These are phyloP conservation scores for Tremella fuciformis DNA, from an alignment of 768 basidiomycete species.

Conservation along the genomic window DNA sequence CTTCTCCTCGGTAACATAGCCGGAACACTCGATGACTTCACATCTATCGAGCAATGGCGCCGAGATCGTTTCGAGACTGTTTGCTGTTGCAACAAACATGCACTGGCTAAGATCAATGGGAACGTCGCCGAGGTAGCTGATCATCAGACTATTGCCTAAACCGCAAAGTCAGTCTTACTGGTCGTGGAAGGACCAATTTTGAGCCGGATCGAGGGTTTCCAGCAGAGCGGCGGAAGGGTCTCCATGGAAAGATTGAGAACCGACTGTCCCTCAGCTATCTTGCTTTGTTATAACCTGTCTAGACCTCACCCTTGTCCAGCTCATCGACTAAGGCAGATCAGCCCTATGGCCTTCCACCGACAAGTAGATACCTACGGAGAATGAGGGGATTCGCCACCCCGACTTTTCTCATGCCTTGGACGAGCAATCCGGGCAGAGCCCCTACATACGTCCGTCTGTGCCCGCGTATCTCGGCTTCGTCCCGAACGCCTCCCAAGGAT, in stretches of 20 bases:
- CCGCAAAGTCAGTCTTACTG: conserved; percentile 62
- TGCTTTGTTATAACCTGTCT: not conserved
- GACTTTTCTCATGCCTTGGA: conserved; percentile 80
- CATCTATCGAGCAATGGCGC: conserved; percentile 84
- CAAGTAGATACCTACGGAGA: conserved; percentile 51
- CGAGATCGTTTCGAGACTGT: conserved; percentile 82
- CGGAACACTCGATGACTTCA: conserved; percentile 70
- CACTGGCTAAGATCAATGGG: conserved; percentile 77
- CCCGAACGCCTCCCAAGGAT: conserved; percentile 84
- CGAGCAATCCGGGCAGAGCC: conserved; percentile 57
- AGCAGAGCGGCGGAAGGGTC: conserved; percentile 86
- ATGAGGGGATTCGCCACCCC: conserved; percentile 77
- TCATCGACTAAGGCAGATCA: conserved; percentile 59
- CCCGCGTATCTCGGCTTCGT: conserved; percentile 81
- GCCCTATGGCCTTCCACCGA: not conserved
- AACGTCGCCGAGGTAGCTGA: conserved; percentile 42
- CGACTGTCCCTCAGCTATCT: conserved; percentile 15
- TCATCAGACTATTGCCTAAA: not conserved
- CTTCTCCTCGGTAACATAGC: conserved; percentile 88
- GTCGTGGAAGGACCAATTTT: conserved; percentile 67
- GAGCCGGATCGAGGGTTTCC: conserved; percentile 91
- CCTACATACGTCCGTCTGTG: conserved; percentile 71
- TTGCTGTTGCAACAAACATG: conserved; percentile 89
- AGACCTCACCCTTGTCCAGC: conserved; percentile 67
- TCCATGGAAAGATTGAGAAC: conserved; percentile 71